Percentiles rank a stretch among this genome's conserved stretches.
Evolutionary conservation across 208 protist species (phyloP).

Genomic region (Leishmania amazonensis): DNA sequence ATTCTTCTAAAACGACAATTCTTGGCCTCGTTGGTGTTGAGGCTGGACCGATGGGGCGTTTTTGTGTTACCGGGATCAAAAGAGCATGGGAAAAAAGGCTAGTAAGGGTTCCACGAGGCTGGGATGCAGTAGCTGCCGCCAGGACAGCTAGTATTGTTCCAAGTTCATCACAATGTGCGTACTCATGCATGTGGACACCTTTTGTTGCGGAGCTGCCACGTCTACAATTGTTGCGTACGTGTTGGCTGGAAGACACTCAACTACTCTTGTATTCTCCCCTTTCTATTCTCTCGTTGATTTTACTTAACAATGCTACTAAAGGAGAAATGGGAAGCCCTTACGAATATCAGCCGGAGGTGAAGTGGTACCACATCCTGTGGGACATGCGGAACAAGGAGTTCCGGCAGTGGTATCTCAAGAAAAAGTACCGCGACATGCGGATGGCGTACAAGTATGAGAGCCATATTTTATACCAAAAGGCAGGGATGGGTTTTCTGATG

Average conservation of each 20-base stretch:
- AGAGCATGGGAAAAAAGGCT: not conserved
- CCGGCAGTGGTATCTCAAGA: constrained; percentile 52
- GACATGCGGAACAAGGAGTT: constrained; percentile 74
- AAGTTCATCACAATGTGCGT: no score
- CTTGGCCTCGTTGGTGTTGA: not conserved
- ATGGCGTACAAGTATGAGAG: constrained; percentile 80
- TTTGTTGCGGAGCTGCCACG: not conserved
- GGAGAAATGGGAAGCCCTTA: constrained; percentile 52
- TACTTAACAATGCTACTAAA: not conserved
- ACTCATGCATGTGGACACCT: not conserved
- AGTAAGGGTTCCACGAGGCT: not conserved
- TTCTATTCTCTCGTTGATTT: not conserved
- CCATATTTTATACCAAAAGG: constrained; percentile 51
- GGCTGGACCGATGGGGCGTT: not conserved
- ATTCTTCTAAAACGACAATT: not conserved
- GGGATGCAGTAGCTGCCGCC: not conserved
- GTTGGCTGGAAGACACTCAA: not conserved
- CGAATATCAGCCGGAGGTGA: constrained; percentile 57
- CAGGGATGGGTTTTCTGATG: constrained; percentile 47
- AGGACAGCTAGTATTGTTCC: not conserved
- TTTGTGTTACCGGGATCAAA: not conserved
- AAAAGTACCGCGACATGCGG: constrained; percentile 46
- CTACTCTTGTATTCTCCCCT: constrained; percentile 3
- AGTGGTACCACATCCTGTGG: constrained; percentile 76
- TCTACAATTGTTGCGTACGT: not conserved